Conservation (phyloP, 2,329 filamentous ascomycete species). For the Pseudogymnoascus verrucosus region DNA sequence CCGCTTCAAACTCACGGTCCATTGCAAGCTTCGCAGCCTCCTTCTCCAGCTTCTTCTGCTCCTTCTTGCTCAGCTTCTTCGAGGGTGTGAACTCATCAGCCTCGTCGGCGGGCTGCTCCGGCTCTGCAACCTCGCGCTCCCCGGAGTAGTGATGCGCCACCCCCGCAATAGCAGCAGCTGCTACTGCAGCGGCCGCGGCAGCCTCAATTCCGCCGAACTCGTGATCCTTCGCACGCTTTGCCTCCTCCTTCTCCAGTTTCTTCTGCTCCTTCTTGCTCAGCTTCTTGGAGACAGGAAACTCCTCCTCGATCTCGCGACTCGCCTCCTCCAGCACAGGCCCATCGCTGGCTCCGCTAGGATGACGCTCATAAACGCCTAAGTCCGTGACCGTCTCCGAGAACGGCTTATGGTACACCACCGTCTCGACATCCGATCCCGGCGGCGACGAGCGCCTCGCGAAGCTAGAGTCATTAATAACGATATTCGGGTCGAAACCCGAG, state of each 20-base stretch:
- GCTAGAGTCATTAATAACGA: conserved; percentile 58
- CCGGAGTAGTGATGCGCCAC: not conserved
- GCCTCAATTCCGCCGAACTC: conserved; percentile 8
- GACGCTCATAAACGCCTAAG: conserved; percentile 23
- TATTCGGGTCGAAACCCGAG: conserved; percentile 63
- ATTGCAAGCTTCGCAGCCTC: conserved; percentile 24
- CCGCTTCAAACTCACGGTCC: conserved; percentile 19
- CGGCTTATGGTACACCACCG: conserved; percentile 39
- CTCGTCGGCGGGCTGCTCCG: not conserved
- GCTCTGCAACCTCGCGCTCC: conserved; percentile 9
- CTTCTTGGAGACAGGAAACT: conserved; percentile 22
- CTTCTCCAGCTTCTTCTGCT: conserved; percentile 38
- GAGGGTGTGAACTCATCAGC: conserved; percentile 17
- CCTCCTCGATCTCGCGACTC: conserved; percentile 26
- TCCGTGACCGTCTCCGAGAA: conserved; percentile 42
- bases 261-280: conserved; percentile 34
- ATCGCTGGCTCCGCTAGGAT: conserved; percentile 15
- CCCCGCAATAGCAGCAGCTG: not conserved
- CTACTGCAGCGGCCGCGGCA: not conserved
- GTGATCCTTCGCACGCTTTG: conserved; percentile 23
- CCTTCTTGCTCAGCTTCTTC: conserved; percentile 30
- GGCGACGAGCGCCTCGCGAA: conserved; percentile 59
- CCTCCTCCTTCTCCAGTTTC: conserved; percentile 36
- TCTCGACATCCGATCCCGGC: conserved; percentile 46
- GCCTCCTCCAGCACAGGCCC: conserved; percentile 27